Evolutionary conservation across 306 rosid species (phyloP), one percentile per base, ranked within the genome.

Genomic region (Delonix regia): DNA sequence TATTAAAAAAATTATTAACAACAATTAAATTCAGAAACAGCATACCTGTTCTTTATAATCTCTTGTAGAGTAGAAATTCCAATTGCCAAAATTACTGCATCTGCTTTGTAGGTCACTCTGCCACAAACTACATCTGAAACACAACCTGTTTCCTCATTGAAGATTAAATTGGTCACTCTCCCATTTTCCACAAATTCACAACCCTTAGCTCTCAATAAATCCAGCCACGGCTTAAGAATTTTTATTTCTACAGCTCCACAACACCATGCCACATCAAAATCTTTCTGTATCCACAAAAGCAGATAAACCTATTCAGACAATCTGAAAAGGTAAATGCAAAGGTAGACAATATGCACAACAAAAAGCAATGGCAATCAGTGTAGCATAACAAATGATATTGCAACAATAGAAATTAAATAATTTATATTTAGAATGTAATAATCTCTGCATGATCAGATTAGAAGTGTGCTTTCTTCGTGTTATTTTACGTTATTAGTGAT

Each of bases 191-290:
- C 61, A 41, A 89, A 86, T 76, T 83, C 73, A 78, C 87, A 89
- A 28, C 87, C 93, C 55, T 83, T 85, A 3, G 62, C 52, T 51
- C 41, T 80, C 82, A 89, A 39, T 60, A 78, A 86, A 63, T 83
- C 93, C 53, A 83, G 71, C 93, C 89, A 89, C 0, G 89, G 87
- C 74, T 69, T 47, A 52, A 89, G 86, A 70, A 89, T 83, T 41
- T 39, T 83, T 60, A 83, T 90, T 74, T 80, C 72, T 39, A 80
- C 70, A 18, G 90, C 66, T 60, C 90, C 90, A 42, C 86, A 85
- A 48, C 89, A 85, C 83, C 81, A 83, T 47, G 81, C 86, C 56
- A 81, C 21, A 73, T 86, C 87, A 16, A 89, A 89, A 83, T 89
- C 87, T 78, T 89, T 89, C 93, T 89, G 39, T 14, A 48, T 34